A percentile compares a stretch with the other conserved stretches of the same genome.
Evolutionary conservation across 208 protist genomes (phyloP).

Genomic region (Trypanosoma caninum): DNA sequence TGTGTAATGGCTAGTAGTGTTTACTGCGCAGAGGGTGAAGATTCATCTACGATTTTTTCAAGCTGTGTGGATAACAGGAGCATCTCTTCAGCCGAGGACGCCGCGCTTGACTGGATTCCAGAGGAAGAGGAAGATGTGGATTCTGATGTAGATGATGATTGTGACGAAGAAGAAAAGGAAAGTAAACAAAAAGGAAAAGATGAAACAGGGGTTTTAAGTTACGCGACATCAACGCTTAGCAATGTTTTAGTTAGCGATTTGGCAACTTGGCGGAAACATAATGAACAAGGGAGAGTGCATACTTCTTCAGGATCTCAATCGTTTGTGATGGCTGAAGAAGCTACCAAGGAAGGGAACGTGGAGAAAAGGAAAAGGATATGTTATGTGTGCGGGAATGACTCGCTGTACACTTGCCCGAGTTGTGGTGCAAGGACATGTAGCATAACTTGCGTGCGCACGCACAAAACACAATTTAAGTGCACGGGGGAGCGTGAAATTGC

Average conservation of each 20-base stretch:
- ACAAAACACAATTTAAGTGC: constrained; percentile 68
- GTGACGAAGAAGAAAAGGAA: not conserved
- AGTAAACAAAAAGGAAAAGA: not conserved
- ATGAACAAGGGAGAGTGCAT: not conserved
- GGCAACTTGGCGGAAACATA: constrained; percentile 3
- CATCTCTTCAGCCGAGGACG: constrained; percentile 12
- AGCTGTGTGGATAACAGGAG: not conserved
- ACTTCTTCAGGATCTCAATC: not conserved
- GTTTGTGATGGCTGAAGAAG: not conserved
- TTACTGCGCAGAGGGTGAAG: not conserved
- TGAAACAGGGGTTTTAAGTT: not conserved
- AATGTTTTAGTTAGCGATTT: constrained; percentile 34
- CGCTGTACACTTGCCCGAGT: constrained; percentile 76
- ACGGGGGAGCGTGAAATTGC: constrained; percentile 54
- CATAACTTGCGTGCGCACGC: constrained; percentile 70
- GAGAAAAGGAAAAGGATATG: constrained; percentile 29
- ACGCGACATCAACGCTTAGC: constrained; percentile 25
- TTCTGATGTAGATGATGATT: not conserved
- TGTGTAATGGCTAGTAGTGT: not conserved
- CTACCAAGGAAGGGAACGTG: not conserved
- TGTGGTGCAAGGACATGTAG: constrained; percentile 73
- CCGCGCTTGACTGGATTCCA: constrained; percentile 15
- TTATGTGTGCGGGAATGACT: constrained; percentile 56
- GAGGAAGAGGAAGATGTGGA: constrained; percentile 1
- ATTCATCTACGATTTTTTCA: not conserved